Conservation (phyloP, 2,329 filamentous ascomycete genomes). For the Colletotrichum liriopes region DNA sequence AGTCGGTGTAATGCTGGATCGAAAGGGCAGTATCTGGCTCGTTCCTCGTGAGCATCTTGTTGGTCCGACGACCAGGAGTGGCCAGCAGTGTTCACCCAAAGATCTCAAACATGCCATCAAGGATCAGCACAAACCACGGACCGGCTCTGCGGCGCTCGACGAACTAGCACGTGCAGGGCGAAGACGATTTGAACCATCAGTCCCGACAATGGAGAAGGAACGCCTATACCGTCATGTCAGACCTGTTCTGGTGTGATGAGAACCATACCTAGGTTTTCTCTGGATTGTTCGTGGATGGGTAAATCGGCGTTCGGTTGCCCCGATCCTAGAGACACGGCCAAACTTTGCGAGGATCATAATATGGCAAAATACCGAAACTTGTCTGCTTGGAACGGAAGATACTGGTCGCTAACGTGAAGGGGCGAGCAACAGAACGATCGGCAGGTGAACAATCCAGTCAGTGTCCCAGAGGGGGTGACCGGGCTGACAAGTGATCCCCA, state of each 20-base stretch:
- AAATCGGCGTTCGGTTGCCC: background rate
- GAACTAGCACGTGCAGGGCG: conserved; percentile 11
- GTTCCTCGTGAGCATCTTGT: background rate
- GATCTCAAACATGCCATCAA: conserved; percentile 23
- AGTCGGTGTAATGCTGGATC: conserved; percentile 16
- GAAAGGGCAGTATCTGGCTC: conserved; percentile 1
- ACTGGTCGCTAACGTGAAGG: conserved; percentile 18
- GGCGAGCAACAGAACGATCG: conserved; percentile 20
- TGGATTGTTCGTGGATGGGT: background rate
- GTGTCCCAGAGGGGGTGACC: background rate
- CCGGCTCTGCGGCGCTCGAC: background rate
- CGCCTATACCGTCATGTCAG: background rate
- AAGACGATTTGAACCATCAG: conserved; percentile 4
- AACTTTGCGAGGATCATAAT: conserved; percentile 30
- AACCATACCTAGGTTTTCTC: background rate
- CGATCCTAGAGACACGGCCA: conserved; percentile 21
- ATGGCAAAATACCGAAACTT: conserved; percentile 10
- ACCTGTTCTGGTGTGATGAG: background rate
- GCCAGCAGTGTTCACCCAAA: conserved; percentile 10
- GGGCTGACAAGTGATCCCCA: conserved; percentile 16
- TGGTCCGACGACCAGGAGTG: conserved; percentile 6
- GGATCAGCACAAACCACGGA: conserved; percentile 2
- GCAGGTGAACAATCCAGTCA: conserved; percentile 21
- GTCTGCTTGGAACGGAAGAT: conserved; percentile 28
- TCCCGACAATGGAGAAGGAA: background rate